These are phyloP conservation scores for Syzygium malaccense DNA, from an alignment of 441 rosid species.

Conservation along the genomic window DNA sequence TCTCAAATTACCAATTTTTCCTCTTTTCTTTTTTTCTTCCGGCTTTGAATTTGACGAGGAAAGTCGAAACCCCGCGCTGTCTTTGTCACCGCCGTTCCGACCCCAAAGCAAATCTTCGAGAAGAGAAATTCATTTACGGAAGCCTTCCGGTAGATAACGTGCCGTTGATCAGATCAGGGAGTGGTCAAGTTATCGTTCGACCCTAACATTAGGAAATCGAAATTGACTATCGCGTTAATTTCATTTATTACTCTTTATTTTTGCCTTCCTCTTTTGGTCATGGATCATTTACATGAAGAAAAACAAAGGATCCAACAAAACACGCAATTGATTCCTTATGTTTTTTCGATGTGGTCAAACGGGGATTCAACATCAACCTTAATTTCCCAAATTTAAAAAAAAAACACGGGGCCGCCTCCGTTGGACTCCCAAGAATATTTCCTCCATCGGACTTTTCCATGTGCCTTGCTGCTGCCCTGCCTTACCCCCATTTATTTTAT, in stretches of 20 bases:
- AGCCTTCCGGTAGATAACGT: accelerated
- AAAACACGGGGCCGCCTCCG: background rate
- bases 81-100: accelerated
- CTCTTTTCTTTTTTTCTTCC: accelerated
- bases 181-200: background rate
- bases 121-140: background rate
- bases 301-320: background rate
- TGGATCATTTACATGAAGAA: background rate
- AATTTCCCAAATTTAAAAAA: background rate
- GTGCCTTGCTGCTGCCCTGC: background rate
- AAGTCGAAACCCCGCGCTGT: accelerated
- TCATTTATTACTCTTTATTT: background rate
- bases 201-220: background rate
- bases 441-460: background rate
- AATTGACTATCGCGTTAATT: background rate
- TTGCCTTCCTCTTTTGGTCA: background rate
- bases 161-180: accelerated
- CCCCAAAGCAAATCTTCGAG: background rate
- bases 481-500: no score
- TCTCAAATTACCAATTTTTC: background rate
- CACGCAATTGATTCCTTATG: background rate
- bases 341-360: background rate
- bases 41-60: background rate
- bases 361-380: background rate
- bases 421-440: background rate